A percentile compares a stretch with the other conserved stretches of the same genome.
Conservation (phyloP, 495 filamentous ascomycete genomes). For the Choiromyces venosus region DNA sequence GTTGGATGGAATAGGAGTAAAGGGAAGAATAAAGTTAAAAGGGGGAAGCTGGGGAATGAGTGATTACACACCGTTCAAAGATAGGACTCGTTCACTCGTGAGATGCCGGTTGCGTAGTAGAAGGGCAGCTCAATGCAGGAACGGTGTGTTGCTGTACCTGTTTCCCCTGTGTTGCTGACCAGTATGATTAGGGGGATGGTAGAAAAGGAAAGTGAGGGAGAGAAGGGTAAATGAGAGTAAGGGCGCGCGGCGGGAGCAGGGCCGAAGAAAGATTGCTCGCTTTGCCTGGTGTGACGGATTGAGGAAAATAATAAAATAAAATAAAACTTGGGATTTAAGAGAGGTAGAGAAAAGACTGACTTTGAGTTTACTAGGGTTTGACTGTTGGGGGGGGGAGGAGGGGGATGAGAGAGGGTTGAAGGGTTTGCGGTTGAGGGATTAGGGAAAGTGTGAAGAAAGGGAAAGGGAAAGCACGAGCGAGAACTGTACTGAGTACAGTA, state of each 20-base stretch:
- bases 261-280: background rate
- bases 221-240: conserved; percentile 8
- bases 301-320: conserved; percentile 15
- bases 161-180: conserved; percentile 18
- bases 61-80: conserved; percentile 30
- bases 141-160: conserved; percentile 21
- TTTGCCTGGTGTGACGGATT: background rate
- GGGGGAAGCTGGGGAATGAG: conserved; percentile 29
- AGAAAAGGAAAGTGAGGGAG: conserved; percentile 23
- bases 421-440: conserved; percentile 12
- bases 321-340: conserved; percentile 25
- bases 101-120: conserved; percentile 30
- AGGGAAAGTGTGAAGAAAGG: conserved; percentile 16
- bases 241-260: background rate
- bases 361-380: conserved; percentile 15
- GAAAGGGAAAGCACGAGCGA: conserved; percentile 21
- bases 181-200: conserved; percentile 11
- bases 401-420: background rate
- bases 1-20: conserved; percentile 18
- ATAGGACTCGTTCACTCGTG: conserved; percentile 37
- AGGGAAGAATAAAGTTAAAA: conserved; percentile 31
- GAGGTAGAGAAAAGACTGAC: conserved; percentile 26
- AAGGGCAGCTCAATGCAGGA: conserved; percentile 26
- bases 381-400: background rate
- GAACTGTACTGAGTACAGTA: conserved; percentile 24